phyloP scores from a whole-genome alignment of 768 basidiomycete genomes.

The Leucosporidium scottii region DNA sequence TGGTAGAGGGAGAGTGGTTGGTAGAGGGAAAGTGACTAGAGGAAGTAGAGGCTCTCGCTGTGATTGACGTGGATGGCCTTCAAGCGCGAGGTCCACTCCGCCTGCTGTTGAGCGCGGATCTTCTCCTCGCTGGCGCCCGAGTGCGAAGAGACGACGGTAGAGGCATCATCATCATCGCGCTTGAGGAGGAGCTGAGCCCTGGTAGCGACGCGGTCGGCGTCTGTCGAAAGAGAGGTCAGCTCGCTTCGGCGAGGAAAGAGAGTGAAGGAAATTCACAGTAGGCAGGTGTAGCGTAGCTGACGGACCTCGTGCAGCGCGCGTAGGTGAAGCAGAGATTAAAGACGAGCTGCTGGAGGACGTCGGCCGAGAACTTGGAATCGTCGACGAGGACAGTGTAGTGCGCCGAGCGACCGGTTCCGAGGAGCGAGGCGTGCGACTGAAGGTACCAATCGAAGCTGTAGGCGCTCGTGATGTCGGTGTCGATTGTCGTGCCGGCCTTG shows the following conservation, averaged over 20 bases:
- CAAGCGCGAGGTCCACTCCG: not conserved
- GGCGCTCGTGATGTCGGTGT: not conserved
- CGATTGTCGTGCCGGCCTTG: conserved; percentile 22
- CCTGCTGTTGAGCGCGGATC: not conserved
- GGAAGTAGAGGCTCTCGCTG: not conserved
- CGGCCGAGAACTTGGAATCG: conserved; percentile 10
- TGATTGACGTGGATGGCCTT: not conserved
- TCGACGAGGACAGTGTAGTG: conserved; percentile 23
- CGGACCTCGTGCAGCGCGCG: conserved; percentile 35
- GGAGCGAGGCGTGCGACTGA: conserved; percentile 9
- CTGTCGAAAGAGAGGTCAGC: too few species aligned
- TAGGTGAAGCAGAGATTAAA: conserved; percentile 8
- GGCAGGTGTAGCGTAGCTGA: not conserved
- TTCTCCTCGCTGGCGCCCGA: not conserved
- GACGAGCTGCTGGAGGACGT: conserved; percentile 11
- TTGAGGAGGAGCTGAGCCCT: not conserved
- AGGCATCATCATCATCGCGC: not conserved
- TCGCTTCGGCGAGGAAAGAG: not conserved
- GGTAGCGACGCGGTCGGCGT: not conserved
- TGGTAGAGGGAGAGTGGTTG: too few species aligned
- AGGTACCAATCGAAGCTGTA: conserved; percentile 1
- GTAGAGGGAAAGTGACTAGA: too few species aligned
- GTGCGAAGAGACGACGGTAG: not conserved
- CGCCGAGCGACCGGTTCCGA: conserved; percentile 16
- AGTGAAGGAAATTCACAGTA: not conserved